phyloP scores from a whole-genome alignment of 176 grass and related monocot species.

The Aechmea fasciata region DNA sequence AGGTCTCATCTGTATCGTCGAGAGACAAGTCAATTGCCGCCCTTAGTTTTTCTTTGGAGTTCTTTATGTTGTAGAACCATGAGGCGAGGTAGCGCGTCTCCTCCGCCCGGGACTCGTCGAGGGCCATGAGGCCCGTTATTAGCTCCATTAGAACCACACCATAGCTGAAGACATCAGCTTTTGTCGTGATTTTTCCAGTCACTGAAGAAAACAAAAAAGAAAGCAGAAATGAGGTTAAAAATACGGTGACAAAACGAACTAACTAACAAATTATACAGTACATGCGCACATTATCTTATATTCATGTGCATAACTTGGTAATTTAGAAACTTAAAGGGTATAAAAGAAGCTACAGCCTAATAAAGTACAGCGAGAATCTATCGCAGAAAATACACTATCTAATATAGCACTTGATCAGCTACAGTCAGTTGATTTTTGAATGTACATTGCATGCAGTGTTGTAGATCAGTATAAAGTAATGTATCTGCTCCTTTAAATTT shows the following conservation, averaged over 20 bases:
- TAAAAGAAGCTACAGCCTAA: neutral
- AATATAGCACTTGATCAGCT: neutral
- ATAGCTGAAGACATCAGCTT: conserved; percentile 88
- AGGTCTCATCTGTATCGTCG: conserved; percentile 45
- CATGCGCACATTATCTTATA: neutral
- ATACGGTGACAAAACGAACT: too few species aligned
- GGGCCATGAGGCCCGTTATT: conserved; percentile 69
- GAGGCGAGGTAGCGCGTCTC: conserved; percentile 72
- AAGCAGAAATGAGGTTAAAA: neutral
- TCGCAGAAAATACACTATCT: neutral
- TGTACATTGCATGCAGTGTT: too few species aligned
- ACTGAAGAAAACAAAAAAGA: conserved; percentile 38
- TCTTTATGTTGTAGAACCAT: conserved; percentile 69
- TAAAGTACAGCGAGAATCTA: neutral
- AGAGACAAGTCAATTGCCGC: conserved; percentile 62
- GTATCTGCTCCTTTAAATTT: too few species aligned
- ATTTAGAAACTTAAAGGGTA: neutral
- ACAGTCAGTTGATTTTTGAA: too few species aligned
- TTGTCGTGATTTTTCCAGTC: conserved; percentile 90
- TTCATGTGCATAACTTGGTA: neutral
- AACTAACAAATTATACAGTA: too few species aligned
- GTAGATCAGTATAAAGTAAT: too few species aligned
- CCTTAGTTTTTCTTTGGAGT: conserved; percentile 50
- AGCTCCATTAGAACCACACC: conserved; percentile 96
- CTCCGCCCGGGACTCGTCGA: conserved; percentile 67